A percentile compares a stretch with the other conserved stretches of the same genome.
phyloP scores from a whole-genome alignment of 352 stramenopile genomes.

The Thalassiosira hispida region DNA sequence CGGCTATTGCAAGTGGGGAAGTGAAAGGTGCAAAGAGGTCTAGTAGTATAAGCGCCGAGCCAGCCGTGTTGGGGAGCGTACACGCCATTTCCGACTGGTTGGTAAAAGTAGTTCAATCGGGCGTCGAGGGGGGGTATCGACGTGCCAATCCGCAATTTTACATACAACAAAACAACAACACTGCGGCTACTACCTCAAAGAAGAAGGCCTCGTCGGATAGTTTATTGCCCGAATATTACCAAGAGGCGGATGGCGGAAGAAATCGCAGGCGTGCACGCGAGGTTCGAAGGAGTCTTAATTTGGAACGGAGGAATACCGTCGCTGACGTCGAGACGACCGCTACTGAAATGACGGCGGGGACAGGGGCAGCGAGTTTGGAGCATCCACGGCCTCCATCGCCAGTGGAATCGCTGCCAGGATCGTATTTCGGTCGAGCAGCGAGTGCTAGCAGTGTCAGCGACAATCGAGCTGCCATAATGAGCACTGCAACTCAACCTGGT shows the following conservation, averaged over 20 bases:
- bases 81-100: constrained; percentile 74
- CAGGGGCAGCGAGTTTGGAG: too few species aligned
- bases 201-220: constrained; percentile 15
- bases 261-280: constrained; percentile 9
- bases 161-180: neutral
- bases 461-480: too few species aligned
- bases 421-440: too few species aligned
- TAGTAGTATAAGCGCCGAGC: constrained; percentile 15
- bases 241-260: constrained; percentile 27
- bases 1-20: neutral
- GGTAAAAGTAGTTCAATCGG: constrained; percentile 47
- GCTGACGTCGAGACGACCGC: constrained; percentile 12
- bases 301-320: constrained; percentile 45
- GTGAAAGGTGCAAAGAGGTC: too few species aligned
- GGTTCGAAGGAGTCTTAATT: constrained; percentile 22
- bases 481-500: too few species aligned
- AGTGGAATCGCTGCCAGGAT: neutral
- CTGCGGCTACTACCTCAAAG: constrained; percentile 1
- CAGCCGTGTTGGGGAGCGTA: constrained; percentile 61
- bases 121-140: constrained; percentile 57
- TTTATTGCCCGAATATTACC: constrained; percentile 28
- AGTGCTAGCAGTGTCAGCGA: too few species aligned
- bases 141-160: constrained; percentile 49
- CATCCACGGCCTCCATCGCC: neutral
- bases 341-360: neutral